Evolutionary conservation across 1,284 basidiomycete genomes (phyloP).

Genomic region (Lignosus rhinocerotis): DNA sequence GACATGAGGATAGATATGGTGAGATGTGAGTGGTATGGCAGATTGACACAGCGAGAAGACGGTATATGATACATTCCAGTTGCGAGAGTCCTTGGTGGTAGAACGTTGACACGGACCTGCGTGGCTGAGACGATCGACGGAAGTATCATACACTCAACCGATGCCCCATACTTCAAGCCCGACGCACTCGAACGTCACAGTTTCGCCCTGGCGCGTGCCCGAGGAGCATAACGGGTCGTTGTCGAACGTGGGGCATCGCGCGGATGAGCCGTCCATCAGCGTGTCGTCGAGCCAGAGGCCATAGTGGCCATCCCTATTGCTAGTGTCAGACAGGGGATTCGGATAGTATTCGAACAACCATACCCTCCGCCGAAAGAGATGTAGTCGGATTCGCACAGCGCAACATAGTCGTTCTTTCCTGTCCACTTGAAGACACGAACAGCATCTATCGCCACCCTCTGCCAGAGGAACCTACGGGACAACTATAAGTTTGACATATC

Average conservation of each 20-base stretch:
- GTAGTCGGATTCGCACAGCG: constrained; percentile 78
- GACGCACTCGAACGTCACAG: constrained; percentile 77
- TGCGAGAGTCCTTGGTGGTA: not conserved
- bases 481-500: not conserved
- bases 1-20: not conserved
- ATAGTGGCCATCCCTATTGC: constrained; percentile 76
- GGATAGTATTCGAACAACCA: constrained; percentile 11
- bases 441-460: constrained; percentile 39
- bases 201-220: constrained; percentile 46
- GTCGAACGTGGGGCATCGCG: constrained; percentile 83
- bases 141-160: constrained; percentile 32
- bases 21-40: not conserved
- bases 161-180: constrained; percentile 87
- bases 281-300: constrained; percentile 89
- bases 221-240: constrained; percentile 80
- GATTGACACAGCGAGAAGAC: not conserved
- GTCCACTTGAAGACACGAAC: constrained; percentile 84
- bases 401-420: constrained; percentile 88
- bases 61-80: not conserved
- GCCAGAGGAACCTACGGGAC: constrained; percentile 74
- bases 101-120: not conserved
- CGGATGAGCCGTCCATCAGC: constrained; percentile 82
- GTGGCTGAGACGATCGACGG: not conserved
- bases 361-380: constrained; percentile 92
- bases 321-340: not conserved